These are phyloP conservation scores for Penicillium odoratum DNA, from an alignment of 495 filamentous ascomycete genomes.

Conservation along the genomic window DNA sequence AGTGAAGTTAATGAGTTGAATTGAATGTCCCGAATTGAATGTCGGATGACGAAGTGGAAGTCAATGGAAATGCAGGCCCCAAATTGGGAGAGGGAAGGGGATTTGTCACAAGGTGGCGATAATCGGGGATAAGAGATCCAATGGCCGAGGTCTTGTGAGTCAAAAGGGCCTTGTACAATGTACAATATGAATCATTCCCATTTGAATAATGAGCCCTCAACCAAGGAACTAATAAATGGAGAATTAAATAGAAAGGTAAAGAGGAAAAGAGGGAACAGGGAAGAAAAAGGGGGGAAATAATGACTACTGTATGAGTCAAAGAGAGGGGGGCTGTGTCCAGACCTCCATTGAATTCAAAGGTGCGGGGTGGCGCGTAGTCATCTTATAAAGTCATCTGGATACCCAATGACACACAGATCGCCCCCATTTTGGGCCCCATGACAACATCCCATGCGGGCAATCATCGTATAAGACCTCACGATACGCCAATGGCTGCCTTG, in stretches of 20 bases:
- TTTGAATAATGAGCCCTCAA: background rate
- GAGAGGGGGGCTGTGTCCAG: background rate
- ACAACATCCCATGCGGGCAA: constrained; percentile 28
- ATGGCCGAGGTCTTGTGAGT: constrained; percentile 17
- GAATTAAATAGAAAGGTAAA: background rate
- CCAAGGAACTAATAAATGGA: background rate
- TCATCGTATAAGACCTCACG: constrained; percentile 10
- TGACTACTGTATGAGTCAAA: constrained; percentile 10
- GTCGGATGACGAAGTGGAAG: constrained; percentile 12
- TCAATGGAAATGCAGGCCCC: constrained; percentile 20
- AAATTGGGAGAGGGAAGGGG: constrained; percentile 1
- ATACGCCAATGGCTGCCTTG: constrained; percentile 4
- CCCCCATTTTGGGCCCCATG: constrained; percentile 18
- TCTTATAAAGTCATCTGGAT: constrained; percentile 7
- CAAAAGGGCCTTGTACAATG: background rate
- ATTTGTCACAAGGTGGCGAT: constrained; percentile 28
- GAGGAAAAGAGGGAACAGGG: background rate
- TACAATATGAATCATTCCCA: background rate
- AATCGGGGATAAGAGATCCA: constrained; percentile 20
- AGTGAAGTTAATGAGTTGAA: constrained; percentile 2
- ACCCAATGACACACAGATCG: constrained; percentile 14
- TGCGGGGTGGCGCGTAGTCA: constrained; percentile 19
- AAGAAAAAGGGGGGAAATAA: background rate
- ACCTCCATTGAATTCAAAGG: constrained; percentile 1
- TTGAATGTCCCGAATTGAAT: background rate